These are phyloP conservation scores for Clausena lansium DNA, from an alignment of 345 rosid species.

Conservation along the genomic window DNA sequence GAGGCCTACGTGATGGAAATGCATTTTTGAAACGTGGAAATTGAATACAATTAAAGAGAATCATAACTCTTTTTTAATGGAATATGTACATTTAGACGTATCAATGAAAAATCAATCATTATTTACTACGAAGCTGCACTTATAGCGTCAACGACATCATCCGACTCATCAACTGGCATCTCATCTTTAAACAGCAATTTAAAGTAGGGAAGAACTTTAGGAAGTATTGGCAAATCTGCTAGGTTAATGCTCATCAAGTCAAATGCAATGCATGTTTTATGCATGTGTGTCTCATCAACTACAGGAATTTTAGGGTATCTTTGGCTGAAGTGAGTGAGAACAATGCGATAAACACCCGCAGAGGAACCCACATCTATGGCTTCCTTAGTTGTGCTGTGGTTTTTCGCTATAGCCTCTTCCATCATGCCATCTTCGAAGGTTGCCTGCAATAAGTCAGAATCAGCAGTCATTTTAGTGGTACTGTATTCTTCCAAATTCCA, in stretches of 20 bases:
- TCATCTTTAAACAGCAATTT: constrained; percentile 77
- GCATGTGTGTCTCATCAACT: constrained; percentile 75
- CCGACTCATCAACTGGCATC: constrained; percentile 59
- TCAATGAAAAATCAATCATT: not conserved
- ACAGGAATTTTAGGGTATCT: constrained; percentile 89
- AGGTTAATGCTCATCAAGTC: constrained; percentile 93
- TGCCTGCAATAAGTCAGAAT: constrained; percentile 45
- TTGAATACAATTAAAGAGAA: not conserved
- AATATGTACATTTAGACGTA: not conserved
- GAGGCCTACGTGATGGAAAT: no score
- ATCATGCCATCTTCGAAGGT: constrained; percentile 88
- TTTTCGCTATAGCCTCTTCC: constrained; percentile 83
- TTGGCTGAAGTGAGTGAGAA: constrained; percentile 98
- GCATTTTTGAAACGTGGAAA: no score
- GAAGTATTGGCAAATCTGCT: constrained; percentile 79
- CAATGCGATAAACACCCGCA: constrained; percentile 63
- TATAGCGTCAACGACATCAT: constrained; percentile 39
- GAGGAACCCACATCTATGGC: constrained; percentile 73
- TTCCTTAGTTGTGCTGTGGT: constrained; percentile 97
- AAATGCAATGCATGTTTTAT: constrained; percentile 86
- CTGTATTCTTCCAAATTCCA: not conserved
- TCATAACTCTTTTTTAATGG: not conserved
- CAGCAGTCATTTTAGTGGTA: not conserved
- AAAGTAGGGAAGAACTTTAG: constrained; percentile 73
- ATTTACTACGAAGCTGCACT: constrained; percentile 22